phyloP scores from a whole-genome alignment of 176 grass and related monocot species.

The Elymus sibiricus region DNA sequence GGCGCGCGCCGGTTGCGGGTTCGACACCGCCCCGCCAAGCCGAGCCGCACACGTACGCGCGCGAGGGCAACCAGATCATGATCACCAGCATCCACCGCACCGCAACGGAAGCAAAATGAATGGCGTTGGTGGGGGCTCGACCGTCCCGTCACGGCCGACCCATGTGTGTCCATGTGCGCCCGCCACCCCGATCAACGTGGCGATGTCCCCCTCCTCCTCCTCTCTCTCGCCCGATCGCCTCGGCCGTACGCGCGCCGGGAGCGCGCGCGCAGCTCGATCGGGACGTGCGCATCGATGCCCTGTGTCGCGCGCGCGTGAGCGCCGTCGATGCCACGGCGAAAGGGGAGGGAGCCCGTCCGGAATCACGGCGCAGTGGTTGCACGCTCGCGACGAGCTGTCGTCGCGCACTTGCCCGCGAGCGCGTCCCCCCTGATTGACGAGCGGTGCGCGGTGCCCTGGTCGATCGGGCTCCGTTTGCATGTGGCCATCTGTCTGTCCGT shows the following conservation, averaged over 20 bases:
- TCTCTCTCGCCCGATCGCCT: background rate
- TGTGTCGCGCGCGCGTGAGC: background rate
- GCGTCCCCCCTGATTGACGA: background rate
- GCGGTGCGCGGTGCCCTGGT: background rate
- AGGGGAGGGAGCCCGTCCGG: background rate
- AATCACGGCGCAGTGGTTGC: background rate
- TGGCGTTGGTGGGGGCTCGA: background rate
- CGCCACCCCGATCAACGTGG: conserved; percentile 7
- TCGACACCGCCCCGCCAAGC: background rate
- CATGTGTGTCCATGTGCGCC: background rate
- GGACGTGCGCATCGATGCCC: too few species aligned
- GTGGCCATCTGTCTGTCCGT: background rate
- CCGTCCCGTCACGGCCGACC: background rate
- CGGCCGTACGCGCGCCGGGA: background rate
- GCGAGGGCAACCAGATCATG: background rate
- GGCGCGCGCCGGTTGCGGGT: background rate
- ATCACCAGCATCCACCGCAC: background rate
- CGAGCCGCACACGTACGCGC: conserved; percentile 4
- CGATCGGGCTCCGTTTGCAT: background rate
- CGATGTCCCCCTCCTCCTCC: background rate
- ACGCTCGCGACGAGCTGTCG: background rate
- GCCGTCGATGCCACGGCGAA: background rate
- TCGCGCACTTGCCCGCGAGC: background rate
- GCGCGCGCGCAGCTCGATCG: too few species aligned
- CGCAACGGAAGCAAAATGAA: background rate